Percentiles rank a stretch among this genome's conserved stretches.
Conservation (phyloP, 2,329 filamentous ascomycete genomes). For the Venturiaceae sp. region DNA sequence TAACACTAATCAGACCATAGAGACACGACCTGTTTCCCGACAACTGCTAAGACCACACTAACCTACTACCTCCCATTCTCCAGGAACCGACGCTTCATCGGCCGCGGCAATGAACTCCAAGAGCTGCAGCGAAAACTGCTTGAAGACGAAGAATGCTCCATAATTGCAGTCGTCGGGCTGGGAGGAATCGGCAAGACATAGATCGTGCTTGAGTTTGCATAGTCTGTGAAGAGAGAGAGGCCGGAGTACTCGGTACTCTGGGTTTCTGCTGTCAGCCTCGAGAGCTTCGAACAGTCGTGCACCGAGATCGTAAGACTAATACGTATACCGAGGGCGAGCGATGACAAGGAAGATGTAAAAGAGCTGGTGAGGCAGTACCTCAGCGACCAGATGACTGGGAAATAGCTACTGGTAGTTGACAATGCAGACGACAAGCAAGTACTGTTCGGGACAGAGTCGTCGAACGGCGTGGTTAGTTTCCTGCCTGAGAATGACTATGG, state of each 20-base stretch:
- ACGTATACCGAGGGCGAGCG: conserved; percentile 11
- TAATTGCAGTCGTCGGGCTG: conserved; percentile 21
- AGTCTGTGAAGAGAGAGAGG: conserved; percentile 14
- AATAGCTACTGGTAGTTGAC: conserved; percentile 15
- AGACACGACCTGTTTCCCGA: no score
- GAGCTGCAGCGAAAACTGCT: conserved; percentile 1
- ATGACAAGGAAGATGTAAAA: conserved; percentile 15
- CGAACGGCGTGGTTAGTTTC: no score
- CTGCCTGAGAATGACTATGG: conserved; percentile 10
- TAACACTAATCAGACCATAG: no score
- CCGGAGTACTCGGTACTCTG: conserved; percentile 13
- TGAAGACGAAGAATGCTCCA: background rate
- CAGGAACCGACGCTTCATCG: conserved; percentile 4
- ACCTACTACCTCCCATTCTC: background rate
- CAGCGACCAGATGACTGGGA: conserved; percentile 12
- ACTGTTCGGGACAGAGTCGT: conserved; percentile 6
- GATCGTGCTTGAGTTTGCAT: conserved; percentile 20
- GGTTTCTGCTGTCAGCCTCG: conserved; percentile 13
- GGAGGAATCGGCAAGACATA: conserved; percentile 23
- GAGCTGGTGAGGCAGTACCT: conserved; percentile 15
- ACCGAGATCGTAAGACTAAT: conserved; percentile 9
- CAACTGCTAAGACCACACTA: no score
- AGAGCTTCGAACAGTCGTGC: conserved; percentile 13
- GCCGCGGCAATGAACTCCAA: background rate
- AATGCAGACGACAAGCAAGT: conserved; percentile 14